These are phyloP conservation scores for Teratosphaeria gauchensis DNA, from an alignment of 2,329 filamentous ascomycete genomes.

Conservation along the genomic window DNA sequence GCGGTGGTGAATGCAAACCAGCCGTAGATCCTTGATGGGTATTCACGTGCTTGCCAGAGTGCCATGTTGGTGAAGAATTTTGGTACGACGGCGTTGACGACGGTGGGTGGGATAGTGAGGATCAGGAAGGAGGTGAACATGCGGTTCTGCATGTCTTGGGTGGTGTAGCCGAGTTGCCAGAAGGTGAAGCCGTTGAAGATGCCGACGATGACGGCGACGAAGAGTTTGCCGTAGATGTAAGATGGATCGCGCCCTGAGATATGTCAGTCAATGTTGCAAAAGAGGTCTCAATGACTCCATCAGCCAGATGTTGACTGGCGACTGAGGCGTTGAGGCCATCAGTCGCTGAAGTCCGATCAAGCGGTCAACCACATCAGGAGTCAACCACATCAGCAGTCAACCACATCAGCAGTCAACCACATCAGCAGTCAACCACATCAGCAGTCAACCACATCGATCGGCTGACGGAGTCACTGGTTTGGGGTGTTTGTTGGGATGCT, in stretches of 20 bases:
- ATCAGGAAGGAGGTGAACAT: constrained; percentile 63
- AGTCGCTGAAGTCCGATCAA: too few relatives aligned
- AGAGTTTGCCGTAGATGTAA: constrained; percentile 69
- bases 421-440: too few relatives aligned
- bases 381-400: too few relatives aligned
- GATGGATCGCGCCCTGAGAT: constrained; percentile 49
- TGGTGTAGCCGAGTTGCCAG: constrained; percentile 54
- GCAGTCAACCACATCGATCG: too few relatives aligned
- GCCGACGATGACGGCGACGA: constrained; percentile 59
- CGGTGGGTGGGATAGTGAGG: constrained; percentile 52
- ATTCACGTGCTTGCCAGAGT: constrained; percentile 64
- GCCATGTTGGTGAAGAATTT: constrained; percentile 67
- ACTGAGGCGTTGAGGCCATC: too few relatives aligned
- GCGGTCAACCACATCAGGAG: too few relatives aligned
- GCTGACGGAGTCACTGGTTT: too few relatives aligned
- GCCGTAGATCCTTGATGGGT: constrained; percentile 65
- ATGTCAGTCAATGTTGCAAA: too few relatives aligned
- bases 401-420: too few relatives aligned
- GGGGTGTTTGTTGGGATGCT: too few relatives aligned
- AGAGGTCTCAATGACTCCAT: too few relatives aligned
- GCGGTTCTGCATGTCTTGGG: constrained; percentile 64
- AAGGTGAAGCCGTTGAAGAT: constrained; percentile 67
- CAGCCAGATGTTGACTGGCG: too few relatives aligned
- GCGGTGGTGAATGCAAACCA: constrained; percentile 70
- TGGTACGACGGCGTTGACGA: constrained; percentile 66